Conservation (phyloP, 192 early-diverging fungal species). For the Phycomyces blakesleeanus region DNA sequence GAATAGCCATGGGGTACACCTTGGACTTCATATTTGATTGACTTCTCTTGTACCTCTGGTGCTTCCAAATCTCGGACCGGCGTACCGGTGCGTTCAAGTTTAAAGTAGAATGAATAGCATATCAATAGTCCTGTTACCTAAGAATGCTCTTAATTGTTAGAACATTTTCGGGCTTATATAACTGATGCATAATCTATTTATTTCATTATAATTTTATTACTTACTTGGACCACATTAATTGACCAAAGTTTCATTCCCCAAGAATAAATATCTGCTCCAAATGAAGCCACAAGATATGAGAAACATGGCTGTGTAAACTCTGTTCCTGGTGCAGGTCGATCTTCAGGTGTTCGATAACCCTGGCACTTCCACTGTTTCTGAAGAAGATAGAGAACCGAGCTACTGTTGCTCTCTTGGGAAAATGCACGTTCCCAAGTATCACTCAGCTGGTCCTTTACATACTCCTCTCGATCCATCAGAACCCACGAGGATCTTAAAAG, state of each 20-base stretch:
- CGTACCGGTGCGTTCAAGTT: not conserved
- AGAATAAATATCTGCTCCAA: conserved; percentile 1
- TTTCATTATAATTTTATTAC: not conserved
- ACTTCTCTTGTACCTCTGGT: no score
- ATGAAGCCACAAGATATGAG: not conserved
- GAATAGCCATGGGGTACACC: no score
- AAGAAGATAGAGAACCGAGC: not conserved
- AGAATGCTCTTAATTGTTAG: not conserved
- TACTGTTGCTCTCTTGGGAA: no score
- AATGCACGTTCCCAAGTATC: conserved; percentile 4
- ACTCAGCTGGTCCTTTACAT: conserved; percentile 3
- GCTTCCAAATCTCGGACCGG: not conserved
- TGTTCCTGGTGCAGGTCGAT: conserved; percentile 2
- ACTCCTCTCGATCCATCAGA: not conserved
- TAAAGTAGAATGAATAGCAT: conserved; percentile 5
- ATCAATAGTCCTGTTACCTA: conserved; percentile 8
- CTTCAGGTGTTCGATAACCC: not conserved
- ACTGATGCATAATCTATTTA: no score
- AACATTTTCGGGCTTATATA: no score
- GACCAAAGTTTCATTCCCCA: conserved; percentile 10
- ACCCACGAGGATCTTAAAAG: conserved; percentile 4
- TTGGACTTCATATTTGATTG: no score
- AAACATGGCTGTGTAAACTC: not conserved
- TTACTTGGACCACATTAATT: conserved; percentile 16
- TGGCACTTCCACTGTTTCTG: conserved; percentile 6